Percentiles rank a stretch among this genome's conserved stretches.
Conservation (phyloP, 495 filamentous ascomycete species). For the Xylaria palmicola region DNA sequence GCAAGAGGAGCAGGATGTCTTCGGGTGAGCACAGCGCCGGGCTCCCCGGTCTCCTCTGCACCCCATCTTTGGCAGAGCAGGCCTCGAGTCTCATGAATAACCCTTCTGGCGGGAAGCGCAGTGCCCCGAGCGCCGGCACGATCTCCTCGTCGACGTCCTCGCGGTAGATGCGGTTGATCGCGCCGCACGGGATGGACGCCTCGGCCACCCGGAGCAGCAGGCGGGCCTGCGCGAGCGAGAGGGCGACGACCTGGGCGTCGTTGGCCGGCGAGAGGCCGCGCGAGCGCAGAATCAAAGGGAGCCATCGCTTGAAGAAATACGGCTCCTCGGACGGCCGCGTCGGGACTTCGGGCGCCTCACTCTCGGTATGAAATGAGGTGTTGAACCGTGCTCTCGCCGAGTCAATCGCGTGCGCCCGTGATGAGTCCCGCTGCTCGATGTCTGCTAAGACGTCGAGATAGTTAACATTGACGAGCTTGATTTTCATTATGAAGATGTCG, state of each 20-base stretch:
- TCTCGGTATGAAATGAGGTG: conserved; percentile 22
- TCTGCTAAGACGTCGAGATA: conserved; percentile 12
- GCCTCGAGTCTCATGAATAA: conserved; percentile 33
- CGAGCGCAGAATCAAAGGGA: conserved; percentile 23
- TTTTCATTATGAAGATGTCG: not conserved
- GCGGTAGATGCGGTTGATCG: conserved; percentile 16
- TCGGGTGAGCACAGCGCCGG: conserved; percentile 17
- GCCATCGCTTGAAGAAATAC: conserved; percentile 28
- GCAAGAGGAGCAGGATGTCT: conserved; percentile 27
- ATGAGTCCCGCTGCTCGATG: conserved; percentile 4
- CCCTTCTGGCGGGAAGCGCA: conserved; percentile 25
- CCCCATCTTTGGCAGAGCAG: conserved; percentile 35
- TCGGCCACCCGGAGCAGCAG: conserved; percentile 17
- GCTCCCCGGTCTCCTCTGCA: conserved; percentile 15
- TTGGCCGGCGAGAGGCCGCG: conserved; percentile 2
- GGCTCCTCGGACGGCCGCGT: conserved; percentile 20
- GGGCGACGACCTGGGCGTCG: conserved; percentile 15
- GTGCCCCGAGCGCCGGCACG: conserved; percentile 10
- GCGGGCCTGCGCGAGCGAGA: conserved; percentile 11
- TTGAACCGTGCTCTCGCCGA: conserved; percentile 20
- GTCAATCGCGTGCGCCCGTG: not conserved
- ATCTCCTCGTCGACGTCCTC: conserved; percentile 22
- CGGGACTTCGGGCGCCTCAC: conserved; percentile 19
- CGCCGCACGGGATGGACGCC: conserved; percentile 16
- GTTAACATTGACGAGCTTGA: conserved; percentile 4